Conservation (phyloP, 176 grass and related monocot genomes). For the Pharus latifolius region DNA sequence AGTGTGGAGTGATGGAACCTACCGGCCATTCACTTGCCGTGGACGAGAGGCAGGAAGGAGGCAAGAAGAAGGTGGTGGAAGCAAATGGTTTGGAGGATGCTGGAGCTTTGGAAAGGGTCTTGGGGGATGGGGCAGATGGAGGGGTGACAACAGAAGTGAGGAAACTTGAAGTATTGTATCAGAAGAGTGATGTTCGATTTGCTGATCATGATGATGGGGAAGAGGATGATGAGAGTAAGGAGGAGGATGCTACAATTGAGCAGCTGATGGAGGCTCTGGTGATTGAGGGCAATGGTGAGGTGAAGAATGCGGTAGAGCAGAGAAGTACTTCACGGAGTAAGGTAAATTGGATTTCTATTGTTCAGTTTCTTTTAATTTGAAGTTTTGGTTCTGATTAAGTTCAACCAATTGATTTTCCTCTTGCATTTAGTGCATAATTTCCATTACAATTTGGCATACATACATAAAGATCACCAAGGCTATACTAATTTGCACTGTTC, state of each 20-base stretch:
- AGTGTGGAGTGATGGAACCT: not conserved
- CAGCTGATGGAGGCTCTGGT: slow-evolving; percentile 9
- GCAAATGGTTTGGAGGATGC: not conserved
- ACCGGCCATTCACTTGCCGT: slow-evolving; percentile 2
- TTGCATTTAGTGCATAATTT: not conserved
- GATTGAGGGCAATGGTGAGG: slow-evolving; percentile 14
- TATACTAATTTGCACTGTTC: not conserved
- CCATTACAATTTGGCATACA: no score
- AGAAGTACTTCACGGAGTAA: slow-evolving; percentile 34
- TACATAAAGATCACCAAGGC: no score
- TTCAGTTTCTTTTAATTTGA: not conserved
- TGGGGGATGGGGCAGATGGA: not conserved
- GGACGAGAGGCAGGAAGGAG: slow-evolving; percentile 1
- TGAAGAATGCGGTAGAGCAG: slow-evolving; percentile 13
- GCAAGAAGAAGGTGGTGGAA: not conserved
- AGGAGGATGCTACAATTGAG: slow-evolving; percentile 28
- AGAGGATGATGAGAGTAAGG: not conserved
- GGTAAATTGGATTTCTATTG: slow-evolving; percentile 48
- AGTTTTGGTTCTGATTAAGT: not conserved
- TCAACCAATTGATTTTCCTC: not conserved
- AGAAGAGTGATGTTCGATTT: slow-evolving; percentile 21
- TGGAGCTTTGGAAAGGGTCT: not conserved
- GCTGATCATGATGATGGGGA: not conserved
- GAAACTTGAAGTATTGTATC: slow-evolving; percentile 9
- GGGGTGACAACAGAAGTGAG: not conserved